phyloP scores from a whole-genome alignment of 768 basidiomycete genomes.

The Paxillus rubicundulus region DNA sequence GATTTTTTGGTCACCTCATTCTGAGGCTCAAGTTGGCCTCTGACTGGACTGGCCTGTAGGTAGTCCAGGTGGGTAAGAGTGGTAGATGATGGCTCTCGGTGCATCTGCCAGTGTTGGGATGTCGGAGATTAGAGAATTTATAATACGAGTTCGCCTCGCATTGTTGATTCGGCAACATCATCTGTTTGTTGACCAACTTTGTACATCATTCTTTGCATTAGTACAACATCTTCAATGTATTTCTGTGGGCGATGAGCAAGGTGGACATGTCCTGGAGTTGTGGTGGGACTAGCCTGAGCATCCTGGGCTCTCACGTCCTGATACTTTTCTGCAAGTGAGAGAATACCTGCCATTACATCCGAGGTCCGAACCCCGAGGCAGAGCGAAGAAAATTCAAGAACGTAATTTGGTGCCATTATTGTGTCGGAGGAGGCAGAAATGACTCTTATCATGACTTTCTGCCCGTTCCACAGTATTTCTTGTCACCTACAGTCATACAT shows the following conservation, averaged over 20 bases:
- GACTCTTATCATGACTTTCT: neutral
- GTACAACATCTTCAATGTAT: too few species aligned
- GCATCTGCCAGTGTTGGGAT: constrained; percentile 18
- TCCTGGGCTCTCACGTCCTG: too few species aligned
- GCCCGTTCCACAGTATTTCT: neutral
- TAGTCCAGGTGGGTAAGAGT: constrained; percentile 43
- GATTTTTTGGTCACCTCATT: constrained; percentile 48
- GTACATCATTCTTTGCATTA: constrained; percentile 9
- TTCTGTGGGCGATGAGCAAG: too few species aligned
- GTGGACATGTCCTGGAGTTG: too few species aligned
- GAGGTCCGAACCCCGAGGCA: constrained; percentile 1
- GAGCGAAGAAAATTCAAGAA: constrained; percentile 8
- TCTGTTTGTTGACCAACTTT: constrained; percentile 27
- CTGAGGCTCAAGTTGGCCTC: constrained; percentile 72
- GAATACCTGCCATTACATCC: too few species aligned
- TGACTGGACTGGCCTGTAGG: constrained; percentile 60
- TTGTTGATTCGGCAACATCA: neutral
- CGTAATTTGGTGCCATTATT: constrained; percentile 21
- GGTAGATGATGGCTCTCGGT: constrained; percentile 21
- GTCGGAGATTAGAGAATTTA: constrained; percentile 3
- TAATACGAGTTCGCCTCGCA: constrained; percentile 19
- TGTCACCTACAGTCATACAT: neutral
- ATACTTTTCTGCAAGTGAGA: too few species aligned
- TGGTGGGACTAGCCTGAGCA: too few species aligned
- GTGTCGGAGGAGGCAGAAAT: neutral